These are phyloP conservation scores for Colletotrichum ledebouriae DNA, from an alignment of 2,329 filamentous ascomycete species.

Conservation along the genomic window DNA sequence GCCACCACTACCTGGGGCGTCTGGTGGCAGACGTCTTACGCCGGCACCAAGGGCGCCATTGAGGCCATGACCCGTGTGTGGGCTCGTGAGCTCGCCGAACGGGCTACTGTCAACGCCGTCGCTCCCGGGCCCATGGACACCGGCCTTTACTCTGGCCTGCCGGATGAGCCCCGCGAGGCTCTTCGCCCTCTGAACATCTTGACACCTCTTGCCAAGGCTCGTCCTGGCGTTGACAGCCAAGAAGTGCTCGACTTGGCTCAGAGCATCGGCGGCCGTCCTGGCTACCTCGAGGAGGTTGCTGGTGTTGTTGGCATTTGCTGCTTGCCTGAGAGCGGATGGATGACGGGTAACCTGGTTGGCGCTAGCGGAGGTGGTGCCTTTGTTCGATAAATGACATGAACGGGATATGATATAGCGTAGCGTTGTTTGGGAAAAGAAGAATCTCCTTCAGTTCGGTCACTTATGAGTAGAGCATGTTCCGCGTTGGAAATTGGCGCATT, in stretches of 20 bases:
- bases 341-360: conserved; percentile 77
- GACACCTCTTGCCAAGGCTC: conserved; percentile 62
- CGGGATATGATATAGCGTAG: not conserved
- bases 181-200: conserved; percentile 53
- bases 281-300: conserved; percentile 76
- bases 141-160: conserved; percentile 60
- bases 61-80: conserved; percentile 72
- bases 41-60: conserved; percentile 68
- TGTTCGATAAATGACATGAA: conserved; percentile 22
- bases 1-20: conserved; percentile 47
- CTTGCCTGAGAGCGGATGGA: conserved; percentile 74
- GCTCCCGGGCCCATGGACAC: conserved; percentile 64
- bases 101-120: conserved; percentile 68
- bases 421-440: conserved; percentile 10
- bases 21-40: conserved; percentile 55
- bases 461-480: not conserved
- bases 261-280: conserved; percentile 64
- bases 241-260: conserved; percentile 57
- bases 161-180: conserved; percentile 63
- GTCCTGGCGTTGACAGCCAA: conserved; percentile 44
- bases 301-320: conserved; percentile 80
- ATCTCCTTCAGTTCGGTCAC: not conserved
- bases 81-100: conserved; percentile 67
- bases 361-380: conserved; percentile 68
- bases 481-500: not conserved